A percentile compares a stretch with the other conserved stretches of the same genome.
These are phyloP conservation scores for Morella rubra DNA, from an alignment of 306 rosid species.

Conservation along the genomic window DNA sequence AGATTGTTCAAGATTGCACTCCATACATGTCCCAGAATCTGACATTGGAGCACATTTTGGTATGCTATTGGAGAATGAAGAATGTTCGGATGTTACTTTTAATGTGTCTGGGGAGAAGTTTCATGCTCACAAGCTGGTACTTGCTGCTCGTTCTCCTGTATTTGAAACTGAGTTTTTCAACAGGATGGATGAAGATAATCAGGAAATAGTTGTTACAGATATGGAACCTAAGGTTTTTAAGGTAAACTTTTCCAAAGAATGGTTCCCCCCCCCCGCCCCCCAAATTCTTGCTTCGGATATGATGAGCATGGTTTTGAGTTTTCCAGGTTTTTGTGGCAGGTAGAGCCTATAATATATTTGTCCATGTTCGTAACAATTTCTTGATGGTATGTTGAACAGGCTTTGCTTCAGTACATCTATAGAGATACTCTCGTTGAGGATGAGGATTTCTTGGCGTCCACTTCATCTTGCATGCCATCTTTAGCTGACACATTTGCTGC, in stretches of 20 bases:
- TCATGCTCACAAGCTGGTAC: slow-evolving; percentile 82
- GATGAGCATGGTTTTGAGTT: not conserved
- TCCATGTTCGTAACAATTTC: slow-evolving; percentile 28
- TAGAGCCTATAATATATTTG: slow-evolving; percentile 11
- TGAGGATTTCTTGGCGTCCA: slow-evolving; percentile 65
- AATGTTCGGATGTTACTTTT: slow-evolving; percentile 84
- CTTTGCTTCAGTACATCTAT: slow-evolving; percentile 86
- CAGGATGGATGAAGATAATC: slow-evolving; percentile 55
- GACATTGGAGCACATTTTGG: slow-evolving; percentile 81
- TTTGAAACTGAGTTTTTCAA: slow-evolving; percentile 66
- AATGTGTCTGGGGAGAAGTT: slow-evolving; percentile 79
- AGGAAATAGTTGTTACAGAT: slow-evolving; percentile 59
- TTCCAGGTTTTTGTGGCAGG: slow-evolving; percentile 1
- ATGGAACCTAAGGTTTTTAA: slow-evolving; percentile 91
- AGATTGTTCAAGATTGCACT: slow-evolving; percentile 75
- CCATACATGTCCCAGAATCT: slow-evolving; percentile 84
- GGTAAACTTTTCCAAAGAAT: slow-evolving; percentile 44
- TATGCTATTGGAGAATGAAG: slow-evolving; percentile 74
- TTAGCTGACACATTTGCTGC: slow-evolving; percentile 74
- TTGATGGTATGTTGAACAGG: slow-evolving; percentile 56
- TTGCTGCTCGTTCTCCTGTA: slow-evolving; percentile 85
- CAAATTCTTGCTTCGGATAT: slow-evolving; percentile 13
- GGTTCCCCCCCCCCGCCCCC: not conserved
- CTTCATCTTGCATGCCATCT: slow-evolving; percentile 59
- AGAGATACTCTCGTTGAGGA: slow-evolving; percentile 78